Evolutionary conservation across 2,329 filamentous ascomycete species (phyloP).

Genomic region (Cladosporium sp.): DNA sequence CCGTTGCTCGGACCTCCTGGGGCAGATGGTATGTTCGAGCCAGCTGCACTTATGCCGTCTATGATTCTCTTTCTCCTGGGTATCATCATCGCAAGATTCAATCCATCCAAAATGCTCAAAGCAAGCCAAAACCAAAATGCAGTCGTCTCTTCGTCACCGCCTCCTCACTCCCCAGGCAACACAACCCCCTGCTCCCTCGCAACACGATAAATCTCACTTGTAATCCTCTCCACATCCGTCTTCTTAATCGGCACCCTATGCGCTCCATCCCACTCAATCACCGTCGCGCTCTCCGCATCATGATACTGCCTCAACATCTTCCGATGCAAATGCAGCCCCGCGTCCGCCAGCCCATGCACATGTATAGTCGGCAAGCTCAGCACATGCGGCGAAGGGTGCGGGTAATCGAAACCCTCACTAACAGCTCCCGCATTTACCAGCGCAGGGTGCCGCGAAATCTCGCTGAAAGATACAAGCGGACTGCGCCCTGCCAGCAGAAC

Average conservation of each 20-base stretch:
- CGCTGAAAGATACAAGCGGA: slow-evolving; percentile 58
- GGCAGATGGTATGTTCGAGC: too few relatives aligned
- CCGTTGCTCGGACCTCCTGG: not conserved
- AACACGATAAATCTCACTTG: slow-evolving; percentile 54
- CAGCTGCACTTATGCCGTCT: not conserved
- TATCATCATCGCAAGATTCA: slow-evolving; percentile 5
- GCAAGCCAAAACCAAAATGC: slow-evolving; percentile 2
- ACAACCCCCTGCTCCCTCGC: slow-evolving; percentile 52
- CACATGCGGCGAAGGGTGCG: slow-evolving; percentile 49
- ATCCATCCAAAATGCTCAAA: not conserved
- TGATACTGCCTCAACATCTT: slow-evolving; percentile 61
- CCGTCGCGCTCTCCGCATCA: slow-evolving; percentile 50
- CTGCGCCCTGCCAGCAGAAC: slow-evolving; percentile 63
- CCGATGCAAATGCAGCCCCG: slow-evolving; percentile 60
- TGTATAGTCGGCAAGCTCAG: slow-evolving; percentile 64
- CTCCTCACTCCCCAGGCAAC: slow-evolving; percentile 22
- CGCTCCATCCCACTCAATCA: slow-evolving; percentile 73
- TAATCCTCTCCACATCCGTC: slow-evolving; percentile 61
- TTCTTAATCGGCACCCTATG: slow-evolving; percentile 71
- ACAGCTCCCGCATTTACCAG: slow-evolving; percentile 45
- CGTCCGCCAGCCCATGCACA: slow-evolving; percentile 65
- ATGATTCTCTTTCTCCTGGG: not conserved
- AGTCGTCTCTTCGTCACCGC: not conserved
- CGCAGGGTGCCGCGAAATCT: slow-evolving; percentile 38
- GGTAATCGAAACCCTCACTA: slow-evolving; percentile 45